Percentiles rank a stretch among this genome's conserved stretches.
Evolutionary conservation across 208 protist genomes (phyloP).

Genomic region (Entamoeba invadens): DNA sequence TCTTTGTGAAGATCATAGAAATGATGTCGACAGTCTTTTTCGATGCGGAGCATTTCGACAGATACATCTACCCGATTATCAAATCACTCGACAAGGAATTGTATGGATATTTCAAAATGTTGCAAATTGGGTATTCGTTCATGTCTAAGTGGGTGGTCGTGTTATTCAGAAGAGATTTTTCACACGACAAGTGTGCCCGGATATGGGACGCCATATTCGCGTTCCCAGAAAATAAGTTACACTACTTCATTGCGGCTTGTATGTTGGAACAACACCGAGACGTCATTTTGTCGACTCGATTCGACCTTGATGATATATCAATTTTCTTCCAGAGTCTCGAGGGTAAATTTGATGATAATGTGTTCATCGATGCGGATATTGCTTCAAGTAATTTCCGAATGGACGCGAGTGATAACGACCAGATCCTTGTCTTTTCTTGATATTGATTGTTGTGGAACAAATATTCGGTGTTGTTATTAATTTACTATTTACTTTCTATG

Average conservation of each 20-base stretch:
- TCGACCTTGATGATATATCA: neutral
- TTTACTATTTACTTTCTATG: too few relatives aligned
- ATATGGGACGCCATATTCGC: neutral
- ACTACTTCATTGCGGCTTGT: neutral
- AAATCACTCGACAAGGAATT: neutral
- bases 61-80: neutral
- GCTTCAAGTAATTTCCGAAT: neutral
- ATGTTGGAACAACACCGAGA: neutral
- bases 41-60: neutral
- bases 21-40: neutral
- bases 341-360: neutral
- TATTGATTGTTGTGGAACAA: neutral
- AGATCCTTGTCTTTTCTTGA: neutral
- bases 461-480: too few relatives aligned
- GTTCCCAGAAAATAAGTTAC: neutral
- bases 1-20: neutral
- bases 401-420: neutral
- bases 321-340: neutral
- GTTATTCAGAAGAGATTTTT: neutral
- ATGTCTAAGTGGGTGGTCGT: neutral
- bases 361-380: neutral
- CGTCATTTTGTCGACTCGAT: neutral
- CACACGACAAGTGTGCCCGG: neutral
- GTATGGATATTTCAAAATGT: neutral
- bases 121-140: neutral